Base-by-base conservation (phyloP, 192 early-diverging fungal genomes). In the Dissophora ornata region DNA sequence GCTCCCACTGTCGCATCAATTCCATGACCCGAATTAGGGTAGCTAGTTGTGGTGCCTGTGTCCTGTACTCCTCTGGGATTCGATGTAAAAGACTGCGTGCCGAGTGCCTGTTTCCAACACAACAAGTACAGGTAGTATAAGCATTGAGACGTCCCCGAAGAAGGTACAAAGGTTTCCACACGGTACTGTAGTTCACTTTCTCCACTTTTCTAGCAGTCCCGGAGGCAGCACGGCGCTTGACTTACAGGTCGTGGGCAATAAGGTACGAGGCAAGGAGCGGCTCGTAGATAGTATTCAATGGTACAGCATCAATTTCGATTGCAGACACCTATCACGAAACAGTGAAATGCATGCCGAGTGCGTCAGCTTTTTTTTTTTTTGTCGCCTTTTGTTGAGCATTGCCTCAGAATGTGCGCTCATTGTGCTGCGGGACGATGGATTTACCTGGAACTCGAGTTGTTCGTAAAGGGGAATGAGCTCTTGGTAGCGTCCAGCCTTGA, bases 401-500 rank as follows among this genome's bases (percentile, higher is more conserved):
- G n/a, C n/a, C n/a, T n/a, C n/a, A n/a, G n/a, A n/a, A n/a, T n/a
- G n/a, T n/a, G n/a, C n/a, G n/a, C n/a, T n/a, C n/a, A n/a, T n/a
- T n/a, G n/a, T n/a, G n/a, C n/a, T n/a, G n/a, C n/a, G n/a, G n/a
- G n/a, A n/a, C n/a, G n/a, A n/a, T n/a, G n/a, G n/a, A n/a, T n/a
- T n/a, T 67, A 62, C 73, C 59, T 65, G 65, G 41, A 77, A 77
- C 47, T 77, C 73, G 15, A 77, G 64, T 6, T 67, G 73, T 34
- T 77, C 73, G 30, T 77, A 77, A 1, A 77, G 52, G 49, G 73
- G 73, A 47, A 77, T 77, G 32, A 77, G 73, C 30, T 77, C 73
- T 24, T 77, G 64, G 46, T 62, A 67, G 18, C 59, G 73, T 16
- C 73, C 73, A 34, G 73, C 29, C 57, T 77, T 60, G 65, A 77